Evolutionary conservation across 352 stramenopile genomes (phyloP).

Genomic region (Saprolegnia parasitica): DNA sequence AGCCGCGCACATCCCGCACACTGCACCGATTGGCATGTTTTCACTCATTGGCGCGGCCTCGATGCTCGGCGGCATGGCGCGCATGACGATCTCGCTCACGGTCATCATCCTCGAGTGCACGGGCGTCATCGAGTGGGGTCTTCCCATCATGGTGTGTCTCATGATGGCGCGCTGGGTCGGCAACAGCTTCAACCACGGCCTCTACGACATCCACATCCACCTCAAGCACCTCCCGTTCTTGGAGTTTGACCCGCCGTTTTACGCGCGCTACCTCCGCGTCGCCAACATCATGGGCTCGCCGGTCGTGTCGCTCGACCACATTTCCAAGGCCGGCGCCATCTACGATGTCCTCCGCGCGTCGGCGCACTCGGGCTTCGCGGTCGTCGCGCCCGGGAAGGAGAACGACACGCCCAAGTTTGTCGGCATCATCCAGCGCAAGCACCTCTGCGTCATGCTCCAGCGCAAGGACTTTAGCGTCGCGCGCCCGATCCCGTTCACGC

Average conservation of each 20-base stretch:
- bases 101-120: constrained; percentile 99
- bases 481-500: constrained; percentile 70
- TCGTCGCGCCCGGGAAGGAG: constrained; percentile 44
- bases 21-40: constrained; percentile 90
- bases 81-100: constrained; percentile 98
- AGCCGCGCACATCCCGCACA: constrained; percentile 54
- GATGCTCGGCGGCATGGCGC: constrained; percentile 93
- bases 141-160: constrained; percentile 97
- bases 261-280: constrained; percentile 64
- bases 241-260: constrained; percentile 90
- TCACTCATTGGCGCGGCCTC: constrained; percentile 94
- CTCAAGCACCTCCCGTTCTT: constrained; percentile 96
- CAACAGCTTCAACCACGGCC: constrained; percentile 97
- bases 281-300: constrained; percentile 74
- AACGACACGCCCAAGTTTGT: constrained; percentile 53
- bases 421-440: constrained; percentile 70
- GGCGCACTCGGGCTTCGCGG: constrained; percentile 71
- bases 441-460: constrained; percentile 74
- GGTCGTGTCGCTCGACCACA: constrained; percentile 57
- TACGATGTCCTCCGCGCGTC: constrained; percentile 67
- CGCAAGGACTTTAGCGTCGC: constrained; percentile 83
- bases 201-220: constrained; percentile 99
- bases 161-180: constrained; percentile 95
- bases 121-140: constrained; percentile 97
- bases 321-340: constrained; percentile 71